A percentile compares a stretch with the other conserved stretches of the same genome.
These are phyloP conservation scores for Coniochaeta sp. DNA, from an alignment of 2,329 filamentous ascomycete genomes.

Conservation along the genomic window DNA sequence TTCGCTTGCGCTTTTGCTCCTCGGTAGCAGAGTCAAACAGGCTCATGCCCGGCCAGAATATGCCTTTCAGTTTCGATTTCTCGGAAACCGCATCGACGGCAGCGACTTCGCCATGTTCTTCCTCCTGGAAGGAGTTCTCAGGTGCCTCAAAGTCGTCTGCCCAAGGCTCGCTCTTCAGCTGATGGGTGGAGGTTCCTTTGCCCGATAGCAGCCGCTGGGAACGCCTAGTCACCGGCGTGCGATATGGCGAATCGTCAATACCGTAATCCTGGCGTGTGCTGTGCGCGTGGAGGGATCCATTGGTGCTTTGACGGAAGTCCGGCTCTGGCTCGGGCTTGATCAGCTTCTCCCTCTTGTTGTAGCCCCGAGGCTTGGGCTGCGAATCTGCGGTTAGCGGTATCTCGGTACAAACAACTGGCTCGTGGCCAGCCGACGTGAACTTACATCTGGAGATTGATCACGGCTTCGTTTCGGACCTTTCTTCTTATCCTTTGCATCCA, in stretches of 20 bases:
- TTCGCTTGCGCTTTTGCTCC: constrained; percentile 65
- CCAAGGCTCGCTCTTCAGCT: constrained; percentile 13
- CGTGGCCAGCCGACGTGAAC: neutral
- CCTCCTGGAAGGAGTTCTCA: constrained; percentile 17
- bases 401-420: neutral
- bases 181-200: neutral
- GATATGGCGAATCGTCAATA: constrained; percentile 9
- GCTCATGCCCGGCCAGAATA: constrained; percentile 71
- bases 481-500: constrained; percentile 68
- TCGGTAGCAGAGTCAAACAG: constrained; percentile 74
- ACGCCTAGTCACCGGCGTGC: constrained; percentile 12
- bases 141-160: constrained; percentile 19
- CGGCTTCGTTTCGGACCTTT: constrained; percentile 19
- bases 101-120: constrained; percentile 14
- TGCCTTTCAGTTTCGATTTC: constrained; percentile 56
- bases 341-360: neutral
- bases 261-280: neutral
- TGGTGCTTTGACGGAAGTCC: constrained; percentile 5
- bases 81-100: constrained; percentile 17
- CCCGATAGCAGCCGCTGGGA: constrained; percentile 3
- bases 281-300: constrained; percentile 11
- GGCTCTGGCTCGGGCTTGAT: neutral
- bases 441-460: constrained; percentile 9
- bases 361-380: neutral
- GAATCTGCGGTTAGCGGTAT: neutral